Conservation (phyloP, 495 filamentous ascomycete species). For the Achaetomiella virescens region DNA sequence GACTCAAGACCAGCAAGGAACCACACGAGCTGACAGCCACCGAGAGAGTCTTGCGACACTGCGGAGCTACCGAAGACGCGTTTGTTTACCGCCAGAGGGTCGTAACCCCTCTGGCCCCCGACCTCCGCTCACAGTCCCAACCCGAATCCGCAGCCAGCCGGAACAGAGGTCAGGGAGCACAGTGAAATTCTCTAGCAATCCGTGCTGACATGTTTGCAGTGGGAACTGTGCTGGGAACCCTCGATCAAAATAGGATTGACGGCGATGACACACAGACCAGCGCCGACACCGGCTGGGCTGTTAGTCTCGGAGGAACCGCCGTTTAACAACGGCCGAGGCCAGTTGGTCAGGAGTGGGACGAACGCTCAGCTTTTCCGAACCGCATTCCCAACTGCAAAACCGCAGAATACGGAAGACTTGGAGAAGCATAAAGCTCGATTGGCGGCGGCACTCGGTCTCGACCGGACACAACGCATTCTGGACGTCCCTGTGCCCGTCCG, state of each 20-base stretch:
- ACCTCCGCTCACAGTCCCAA: slow-evolving; percentile 21
- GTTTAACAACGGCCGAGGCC: slow-evolving; percentile 57
- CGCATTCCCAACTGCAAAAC: slow-evolving; percentile 48
- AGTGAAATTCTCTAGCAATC: background rate
- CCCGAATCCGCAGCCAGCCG: slow-evolving; percentile 30
- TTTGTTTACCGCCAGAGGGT: slow-evolving; percentile 50
- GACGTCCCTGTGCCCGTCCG: slow-evolving; percentile 25
- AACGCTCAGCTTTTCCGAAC: slow-evolving; percentile 71
- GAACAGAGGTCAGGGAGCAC: slow-evolving; percentile 18
- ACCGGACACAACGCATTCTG: slow-evolving; percentile 58
- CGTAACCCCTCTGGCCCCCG: slow-evolving; percentile 30
- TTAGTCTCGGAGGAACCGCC: slow-evolving; percentile 54
- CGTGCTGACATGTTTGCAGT: slow-evolving; percentile 11
- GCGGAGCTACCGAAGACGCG: slow-evolving; percentile 54
- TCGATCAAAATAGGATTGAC: slow-evolving; percentile 21
- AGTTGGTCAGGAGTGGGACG: slow-evolving; percentile 59
- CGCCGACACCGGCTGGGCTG: slow-evolving; percentile 69
- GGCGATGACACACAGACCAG: slow-evolving; percentile 46
- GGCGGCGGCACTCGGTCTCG: slow-evolving; percentile 77
- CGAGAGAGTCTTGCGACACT: slow-evolving; percentile 57
- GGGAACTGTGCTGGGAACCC: slow-evolving; percentile 34
- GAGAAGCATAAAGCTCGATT: slow-evolving; percentile 70
- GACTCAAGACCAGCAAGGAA: slow-evolving; percentile 60
- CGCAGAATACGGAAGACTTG: slow-evolving; percentile 49
- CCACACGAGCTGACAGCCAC: slow-evolving; percentile 51